phyloP scores from a whole-genome alignment of 305 asterid genomes.

The Solanum hybrid region DNA sequence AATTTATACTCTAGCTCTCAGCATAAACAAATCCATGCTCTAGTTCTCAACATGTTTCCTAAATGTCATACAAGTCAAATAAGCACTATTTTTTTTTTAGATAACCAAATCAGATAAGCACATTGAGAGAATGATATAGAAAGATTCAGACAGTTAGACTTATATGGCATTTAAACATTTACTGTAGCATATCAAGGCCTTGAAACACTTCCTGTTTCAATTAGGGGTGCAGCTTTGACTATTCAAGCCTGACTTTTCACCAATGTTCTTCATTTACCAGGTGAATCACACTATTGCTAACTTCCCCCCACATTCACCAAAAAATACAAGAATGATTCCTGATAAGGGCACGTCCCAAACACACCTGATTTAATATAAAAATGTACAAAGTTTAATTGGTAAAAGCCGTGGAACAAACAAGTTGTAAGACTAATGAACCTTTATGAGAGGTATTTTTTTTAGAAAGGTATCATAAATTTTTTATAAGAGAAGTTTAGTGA shows the following conservation, averaged over 20 bases:
- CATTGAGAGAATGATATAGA: not conserved
- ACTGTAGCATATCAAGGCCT: not conserved
- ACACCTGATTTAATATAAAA: not conserved
- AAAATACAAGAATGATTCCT: not conserved
- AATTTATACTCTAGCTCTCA: not conserved
- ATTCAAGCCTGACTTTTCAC: not conserved
- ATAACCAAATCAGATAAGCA: not conserved
- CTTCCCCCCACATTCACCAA: not conserved
- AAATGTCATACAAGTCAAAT: not conserved
- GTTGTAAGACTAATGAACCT: not conserved
- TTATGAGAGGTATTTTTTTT: not conserved
- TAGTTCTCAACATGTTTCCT: not conserved
- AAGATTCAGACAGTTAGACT: not conserved
- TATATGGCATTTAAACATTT: not conserved
- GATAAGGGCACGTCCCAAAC: not conserved
- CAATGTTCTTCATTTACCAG: not conserved
- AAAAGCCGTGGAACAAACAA: not conserved
- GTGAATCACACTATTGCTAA: not conserved
- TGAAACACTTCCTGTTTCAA: not conserved
- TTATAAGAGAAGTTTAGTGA: not conserved
- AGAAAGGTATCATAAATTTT: not conserved
- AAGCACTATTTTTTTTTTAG: not conserved
- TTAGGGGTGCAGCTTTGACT: not conserved
- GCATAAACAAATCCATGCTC: not conserved
- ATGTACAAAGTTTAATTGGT: not conserved